Base-by-base conservation (phyloP, 2,329 filamentous ascomycete species). In the Ophiostoma ips region DNA sequence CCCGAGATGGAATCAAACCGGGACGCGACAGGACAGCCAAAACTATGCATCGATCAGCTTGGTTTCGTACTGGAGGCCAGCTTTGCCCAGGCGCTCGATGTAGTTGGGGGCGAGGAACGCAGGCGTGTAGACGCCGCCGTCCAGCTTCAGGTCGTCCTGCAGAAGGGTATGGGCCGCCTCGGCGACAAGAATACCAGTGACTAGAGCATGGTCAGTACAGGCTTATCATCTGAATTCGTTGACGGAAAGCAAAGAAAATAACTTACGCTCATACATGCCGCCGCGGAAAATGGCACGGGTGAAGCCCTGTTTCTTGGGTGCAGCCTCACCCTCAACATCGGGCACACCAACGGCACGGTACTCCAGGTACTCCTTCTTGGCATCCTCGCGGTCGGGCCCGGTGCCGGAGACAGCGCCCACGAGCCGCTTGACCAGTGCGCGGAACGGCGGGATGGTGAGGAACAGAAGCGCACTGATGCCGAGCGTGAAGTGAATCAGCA, bases 111-210 rank as follows among this genome's bases (percentile, higher is more conserved):
- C 84, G 2, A 89, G 66, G 49, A 76, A 83, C 0, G 84, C 81
- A 1, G 84, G 79, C 1, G 85, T 89, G 54, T 84, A 76, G 21
- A 87, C 67, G 3, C 84, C 84, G 16, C 84, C 84, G 1, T 70
- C 70, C 12, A 86, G 65, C 34, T 71, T 63, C 12, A 77, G 65
- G 13, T 79, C 71, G 36, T 83, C 80, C 52, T 82, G 70, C 15
- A 87, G 66, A 31, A 89, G 67, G 0, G 79, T 78, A 36, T 75
- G 66, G 4, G 83, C 84, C 12, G 75, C 83, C 58, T 87, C 72
- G 2, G 74, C 72, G 13, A 85, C 60, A 28, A 83, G 69, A 16
- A 80, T 59, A 0, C 73, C 84, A 4, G 83, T 87, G 48, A 86
- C 79, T 82, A 48, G 16, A 13, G 36, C 15, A 5, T 30, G 48